Evolutionary conservation across 441 rosid genomes (phyloP), one percentile per base, ranked within the genome.

Genomic region (Mallotus repandus): DNA sequence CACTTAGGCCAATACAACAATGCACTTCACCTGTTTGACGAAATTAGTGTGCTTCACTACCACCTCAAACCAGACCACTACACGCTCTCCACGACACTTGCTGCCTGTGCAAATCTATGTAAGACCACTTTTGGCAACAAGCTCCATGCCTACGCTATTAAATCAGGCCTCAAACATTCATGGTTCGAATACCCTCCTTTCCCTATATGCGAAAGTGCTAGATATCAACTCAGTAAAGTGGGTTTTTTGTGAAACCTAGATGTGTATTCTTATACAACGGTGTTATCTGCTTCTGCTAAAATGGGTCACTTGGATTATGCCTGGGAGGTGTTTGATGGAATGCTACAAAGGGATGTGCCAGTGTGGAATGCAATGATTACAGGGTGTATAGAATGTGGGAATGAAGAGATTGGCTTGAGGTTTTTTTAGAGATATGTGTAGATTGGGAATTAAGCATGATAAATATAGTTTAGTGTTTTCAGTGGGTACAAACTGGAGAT

Each of bases 291-390:
- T 0, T 75, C 86, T 57, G 19, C 75, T 0, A 90, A 86, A 83
- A 71, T 84, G 72, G 89, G 89, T 2, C 74, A 81, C 16, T 67
- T 87, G 12, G 78, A 62, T 18, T 84, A 80, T 75, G 94, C 96
- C 2, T 82, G 77, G 38, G 59, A 87, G 76, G 11, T 86, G 86
- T 89, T 92, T 35, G 91, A 82, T 81, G 66, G 78, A 82, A 84
- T 87, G 85, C 89, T 85, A 13, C 56, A 66, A 0, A 83, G 76
- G 71, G 84, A 84, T 59, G 85, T 83, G 68, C 82, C 89, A 0
- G 73, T 87, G 25, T 90, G 96, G 93, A 92, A 92, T 67, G 94
- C 93, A 7, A 79, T 92, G 88, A 83, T 92, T 68, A 90, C 90
- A 13, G 94, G 96, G 69, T 88, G 87, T 62, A 68, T 86, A 71